Base-by-base conservation (phyloP, 1,284 basidiomycete species). In the Ustilago cynodontis region DNA sequence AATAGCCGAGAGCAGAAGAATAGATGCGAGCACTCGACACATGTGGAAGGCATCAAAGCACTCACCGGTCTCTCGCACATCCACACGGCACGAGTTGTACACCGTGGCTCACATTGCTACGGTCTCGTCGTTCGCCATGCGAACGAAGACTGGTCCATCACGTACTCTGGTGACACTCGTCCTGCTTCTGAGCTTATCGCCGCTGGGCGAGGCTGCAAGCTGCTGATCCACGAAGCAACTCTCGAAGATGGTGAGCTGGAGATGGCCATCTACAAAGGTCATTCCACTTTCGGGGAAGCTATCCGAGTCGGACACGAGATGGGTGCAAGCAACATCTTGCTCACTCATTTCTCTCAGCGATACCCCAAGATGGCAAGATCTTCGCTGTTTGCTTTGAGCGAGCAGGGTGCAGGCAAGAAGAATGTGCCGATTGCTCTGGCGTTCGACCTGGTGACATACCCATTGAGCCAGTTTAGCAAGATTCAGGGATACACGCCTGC, bases 271-370 rank as follows among this genome's bases (percentile, higher is more conserved):
- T 86, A 87, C 49, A 98, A 97, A 87, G 92, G 92, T 0, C 95
- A 98, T 86, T 94, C 92, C 74, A 98, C 95, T 0, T 90, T 94
- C 71, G 91, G 93, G 0, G 93, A 97, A 84, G 95, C 95, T 0
- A 90, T 97, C 45, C 89, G 90, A 18, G 89, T 94, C 28, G 95
- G 91, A 2, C 59, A 61, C n/a, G 45, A 72, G 52, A 95, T 96
- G 94, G 88, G 89, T 8, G 94, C 94, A 0, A 87, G 91, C 64
- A 91, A 94, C 77, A 88, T 94, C 26, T 89, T 98, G 37, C 89
- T 98, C 26, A 98, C 95, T 2, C 95, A 98, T 86, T 98, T 98
- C 86, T 97, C 94, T 13, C 93, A 94, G 62, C 91, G 95, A 13
- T 97, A 97, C 86, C 94, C 95, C 14, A 94, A 93, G 82, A 88